Percentiles rank a stretch among this genome's conserved stretches.
These are phyloP conservation scores for Silene noctiflora DNA, from an alignment of 179 eudicot species.

Conservation along the genomic window DNA sequence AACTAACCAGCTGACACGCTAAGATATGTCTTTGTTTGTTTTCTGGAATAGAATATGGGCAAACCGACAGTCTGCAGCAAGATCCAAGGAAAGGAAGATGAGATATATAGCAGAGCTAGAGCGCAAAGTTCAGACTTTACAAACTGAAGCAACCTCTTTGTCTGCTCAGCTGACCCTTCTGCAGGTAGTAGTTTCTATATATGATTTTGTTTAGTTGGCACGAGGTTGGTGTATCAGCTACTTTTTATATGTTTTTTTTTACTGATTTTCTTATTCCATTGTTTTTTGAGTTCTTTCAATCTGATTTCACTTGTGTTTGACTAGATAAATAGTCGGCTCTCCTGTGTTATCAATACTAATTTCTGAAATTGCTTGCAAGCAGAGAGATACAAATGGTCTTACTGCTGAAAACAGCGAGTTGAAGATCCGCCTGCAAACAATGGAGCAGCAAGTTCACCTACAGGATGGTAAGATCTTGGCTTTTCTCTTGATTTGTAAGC, in stretches of 20 bases:
- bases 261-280: neutral
- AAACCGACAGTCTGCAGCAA: conserved; percentile 92
- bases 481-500: neutral
- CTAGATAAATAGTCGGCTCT: neutral
- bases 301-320: neutral
- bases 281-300: neutral
- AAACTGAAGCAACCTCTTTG: conserved; percentile 81
- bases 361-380: conserved; percentile 23
- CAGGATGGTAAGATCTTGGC: conserved; percentile 66
- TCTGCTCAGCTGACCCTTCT: conserved; percentile 78
- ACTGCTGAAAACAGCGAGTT: conserved; percentile 80
- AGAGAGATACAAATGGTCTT: conserved; percentile 85
- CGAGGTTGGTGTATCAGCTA: neutral
- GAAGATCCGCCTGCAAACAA: conserved; percentile 74
- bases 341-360: neutral
- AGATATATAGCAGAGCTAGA: conserved; percentile 91
- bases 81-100: conserved; percentile 98
- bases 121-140: conserved; percentile 80
- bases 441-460: conserved; percentile 90
- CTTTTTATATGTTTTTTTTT: neutral
- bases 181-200: conserved; percentile 47
- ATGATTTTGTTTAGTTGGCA: neutral
- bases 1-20: neutral
- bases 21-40: conserved; percentile 4
- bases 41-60: conserved; percentile 73